Percentiles rank a stretch among this genome's conserved stretches.
These are phyloP conservation scores for Pyrrhoderma noxium DNA, from an alignment of 1,284 basidiomycete species.

Conservation along the genomic window DNA sequence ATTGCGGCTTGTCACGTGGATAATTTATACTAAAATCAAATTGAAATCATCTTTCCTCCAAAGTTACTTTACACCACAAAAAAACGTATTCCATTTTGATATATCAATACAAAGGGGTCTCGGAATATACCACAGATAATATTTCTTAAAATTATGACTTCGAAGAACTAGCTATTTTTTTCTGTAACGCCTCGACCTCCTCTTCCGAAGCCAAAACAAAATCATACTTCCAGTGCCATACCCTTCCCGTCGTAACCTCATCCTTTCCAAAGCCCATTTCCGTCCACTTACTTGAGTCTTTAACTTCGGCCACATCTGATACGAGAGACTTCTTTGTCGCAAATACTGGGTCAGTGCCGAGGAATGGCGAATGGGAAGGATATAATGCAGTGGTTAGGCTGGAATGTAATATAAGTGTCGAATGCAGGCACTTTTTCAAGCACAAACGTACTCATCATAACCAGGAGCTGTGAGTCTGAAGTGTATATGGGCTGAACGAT, in stretches of 20 bases:
- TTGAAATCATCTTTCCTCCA: no score
- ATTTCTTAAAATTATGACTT: no score
- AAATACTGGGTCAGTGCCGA: conserved; percentile 36
- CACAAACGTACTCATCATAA: conserved; percentile 29
- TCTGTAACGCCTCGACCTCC: conserved; percentile 29
- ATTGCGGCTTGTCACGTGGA: no score
- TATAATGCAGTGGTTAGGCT: conserved; percentile 35
- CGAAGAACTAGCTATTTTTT: neutral
- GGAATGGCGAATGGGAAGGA: conserved; percentile 34
- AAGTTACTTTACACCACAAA: no score
- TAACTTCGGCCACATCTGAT: conserved; percentile 28
- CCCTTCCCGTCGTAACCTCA: conserved; percentile 26
- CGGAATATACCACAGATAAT: no score
- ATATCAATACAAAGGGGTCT: no score
- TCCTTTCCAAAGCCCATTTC: conserved; percentile 29
- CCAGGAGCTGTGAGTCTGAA: conserved; percentile 32
- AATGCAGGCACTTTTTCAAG: neutral
- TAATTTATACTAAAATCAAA: no score
- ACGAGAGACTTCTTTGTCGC: conserved; percentile 36
- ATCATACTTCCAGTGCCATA: conserved; percentile 32
- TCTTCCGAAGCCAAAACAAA: conserved; percentile 31
- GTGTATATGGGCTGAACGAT: conserved; percentile 36
- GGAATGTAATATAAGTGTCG: neutral
- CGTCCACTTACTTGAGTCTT: conserved; percentile 27
- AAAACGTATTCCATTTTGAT: no score